Evolutionary conservation across 2,329 filamentous ascomycete species (phyloP), one percentile per base, ranked within the genome.

Genomic region (Alternaria solani): DNA sequence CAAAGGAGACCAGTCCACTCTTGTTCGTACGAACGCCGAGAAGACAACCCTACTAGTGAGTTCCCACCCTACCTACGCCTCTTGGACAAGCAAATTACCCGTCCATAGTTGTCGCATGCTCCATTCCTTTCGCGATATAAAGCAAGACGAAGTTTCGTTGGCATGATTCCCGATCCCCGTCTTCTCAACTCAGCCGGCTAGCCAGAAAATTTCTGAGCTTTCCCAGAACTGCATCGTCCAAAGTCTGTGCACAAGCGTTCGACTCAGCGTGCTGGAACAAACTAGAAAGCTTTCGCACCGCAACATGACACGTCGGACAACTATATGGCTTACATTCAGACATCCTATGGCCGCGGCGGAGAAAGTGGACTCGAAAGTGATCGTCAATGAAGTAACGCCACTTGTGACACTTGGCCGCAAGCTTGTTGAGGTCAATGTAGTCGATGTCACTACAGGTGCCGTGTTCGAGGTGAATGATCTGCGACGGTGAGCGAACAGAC

Each of bases 261-360:
- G 60, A 55, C 42, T 62, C 60, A 1, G 59, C n/a, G 39, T 62
- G 59, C 51, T 62, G 59, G 14, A 62, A 55, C 28, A 59, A 38
- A 25, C 59, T 52, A 2, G 59, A 62, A 12, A 62, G 55, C n/a
- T 55, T 55, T 7, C 39, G 2, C 9, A 62, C 23, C 2, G 20
- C 2, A 7, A 25, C 30, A 16, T 47, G 44, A 18, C 59, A 61
- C 4, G 36, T 51, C 12, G 55, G 55, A 7, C 54, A 61, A 5
- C 18, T 39, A 25, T 39, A 55, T 9, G 42, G 52, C n/a, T n/a
- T 6, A 11, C 11, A 34, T 2, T 32, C 6, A 18, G n/a, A n/a
- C 7, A 4, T 7, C 7, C 7, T n/a, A 39, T 20, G 14, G 12
- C 34, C 42, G 2, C 39, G 5, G 16, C n/a, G 3, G 14, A 43